These are phyloP conservation scores for Hypoxylon trugodes DNA, from an alignment of 495 filamentous ascomycete species.

Conservation along the genomic window DNA sequence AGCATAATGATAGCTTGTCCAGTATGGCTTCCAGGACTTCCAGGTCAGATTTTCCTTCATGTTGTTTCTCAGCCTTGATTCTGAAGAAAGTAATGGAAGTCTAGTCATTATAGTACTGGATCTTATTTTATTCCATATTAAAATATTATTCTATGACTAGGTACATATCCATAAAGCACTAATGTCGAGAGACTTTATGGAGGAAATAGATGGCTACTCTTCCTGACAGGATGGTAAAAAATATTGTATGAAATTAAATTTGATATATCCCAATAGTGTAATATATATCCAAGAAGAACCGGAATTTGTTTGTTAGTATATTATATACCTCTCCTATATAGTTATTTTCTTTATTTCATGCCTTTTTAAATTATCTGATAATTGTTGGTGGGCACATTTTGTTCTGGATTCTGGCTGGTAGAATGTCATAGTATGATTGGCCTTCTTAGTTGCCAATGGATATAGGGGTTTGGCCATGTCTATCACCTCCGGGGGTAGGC, in stretches of 20 bases:
- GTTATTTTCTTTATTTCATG: no score
- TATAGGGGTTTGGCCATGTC: neutral
- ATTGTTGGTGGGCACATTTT: conserved; percentile 4
- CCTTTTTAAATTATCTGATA: no score
- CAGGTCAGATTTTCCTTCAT: conserved; percentile 1
- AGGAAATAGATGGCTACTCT: no score
- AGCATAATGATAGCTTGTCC: neutral
- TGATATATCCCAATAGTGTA: neutral
- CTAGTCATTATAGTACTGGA: conserved; percentile 3
- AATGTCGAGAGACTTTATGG: conserved; percentile 3
- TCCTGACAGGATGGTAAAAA: neutral
- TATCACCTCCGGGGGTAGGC: neutral
- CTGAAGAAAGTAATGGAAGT: conserved; percentile 3
- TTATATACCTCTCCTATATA: no score
- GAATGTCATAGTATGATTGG: neutral
- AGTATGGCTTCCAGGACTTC: neutral
- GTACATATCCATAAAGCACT: conserved; percentile 1
- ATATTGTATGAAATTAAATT: conserved; percentile 5
- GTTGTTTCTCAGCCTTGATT: conserved; percentile 1
- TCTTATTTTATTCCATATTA: no score
- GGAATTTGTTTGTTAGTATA: no score
- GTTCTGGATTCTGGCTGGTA: neutral
- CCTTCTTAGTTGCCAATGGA: neutral
- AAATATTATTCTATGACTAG: conserved; percentile 1
- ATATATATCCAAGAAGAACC: no score